Evolutionary conservation across 164 flowering plant species (phyloP), one percentile per base, ranked within the genome.

Genomic region (Sextonia rubra): DNA sequence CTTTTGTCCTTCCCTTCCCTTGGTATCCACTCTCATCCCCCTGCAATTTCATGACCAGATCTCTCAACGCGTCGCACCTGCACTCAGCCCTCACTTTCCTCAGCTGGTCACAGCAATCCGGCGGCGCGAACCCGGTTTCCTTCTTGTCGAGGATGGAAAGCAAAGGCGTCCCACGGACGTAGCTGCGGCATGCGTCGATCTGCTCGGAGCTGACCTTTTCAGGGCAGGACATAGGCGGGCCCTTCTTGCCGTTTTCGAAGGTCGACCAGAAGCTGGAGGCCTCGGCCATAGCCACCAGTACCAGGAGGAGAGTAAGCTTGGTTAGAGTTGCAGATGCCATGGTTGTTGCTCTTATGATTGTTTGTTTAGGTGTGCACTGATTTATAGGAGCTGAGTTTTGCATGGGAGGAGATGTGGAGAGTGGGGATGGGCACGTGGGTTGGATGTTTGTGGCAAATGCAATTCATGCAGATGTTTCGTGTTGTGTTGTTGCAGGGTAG

Each of bases 61-160:
- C 24, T 25, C 24, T 22, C 63, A 60, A 25, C 20, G 63, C 63
- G 9, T 60, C 22, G 63, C 63, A 60, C 24, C 23, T 60, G 6
- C 63, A 60, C 22, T 60, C 63, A 15, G 20, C 63, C 24, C 63
- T 60, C 63, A 60, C 63, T 20, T 60, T 60, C 63, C 63, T 60
- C 63, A 60, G 0, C 63, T 60, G 63, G 24, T 60, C 20, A 25
- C 63, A 60, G 63, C 63, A 60, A 15, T 60, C 63, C 63, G 20
- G 25, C 63, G 63, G 63, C 24, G 22, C n/a, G 24, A 8, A 4
- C 6, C 24, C 24, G 24, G 8, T 52, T 22, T 15, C n/a, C n/a
- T 22, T 60, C 8, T 25, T 20, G 63, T 6, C 24, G 7, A 25
- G 5, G 23, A 15, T 20, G 58, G 18, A 18, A 15, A n/a, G 11